Evolutionary conservation across 805 yeast genomes (phyloP), one percentile per base, ranked within the genome.

Genomic region (Starmerella tilneyi): DNA sequence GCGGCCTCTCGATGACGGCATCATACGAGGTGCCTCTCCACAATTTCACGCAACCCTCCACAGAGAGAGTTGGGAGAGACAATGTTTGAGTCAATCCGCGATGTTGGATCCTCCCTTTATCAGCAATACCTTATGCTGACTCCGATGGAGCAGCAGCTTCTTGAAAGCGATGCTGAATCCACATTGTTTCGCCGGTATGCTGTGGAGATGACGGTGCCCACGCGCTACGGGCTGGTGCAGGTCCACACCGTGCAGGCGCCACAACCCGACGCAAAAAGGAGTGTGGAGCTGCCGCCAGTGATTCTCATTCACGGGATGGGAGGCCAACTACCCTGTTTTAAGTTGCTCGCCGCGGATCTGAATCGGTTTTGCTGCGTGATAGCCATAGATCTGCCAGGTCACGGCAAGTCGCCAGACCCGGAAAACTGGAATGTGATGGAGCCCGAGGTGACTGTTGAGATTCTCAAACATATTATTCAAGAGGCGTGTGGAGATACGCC

Each of bases 221-320:
- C 38, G 12, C 8, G 28, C n/a, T 17, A 5, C 9, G 42, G 41
- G 13, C 38, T 42, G 13, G 28, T 16, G n/a, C 9, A 16, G 16
- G 30, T 47, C 13, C 34, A 32, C 17, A 34, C 75, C 72, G 62
- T 60, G 53, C 26, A 71, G 62, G 47, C 60, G 15, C 65, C 63
- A 1, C 54, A 61, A 26, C 53, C 54, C 32, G 55, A 59, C 23
- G 57, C 49, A 15, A 47, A 53, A 39, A 54, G 58, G 44, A 43
- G 62, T 24, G 63, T 63, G 2, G 44, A 45, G 5, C 48, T 76
- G 32, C 94, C 94, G 0, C 65, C 78, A 2, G 61, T 81, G 5
- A 63, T 84, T 2, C 74, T 85, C 46, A 58, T 88, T 16, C 96
- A 86, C 65, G 97, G 97, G 0, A 62, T 89, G 17, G 97, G 96